Evolutionary conservation across 179 eudicot species (phyloP).

Genomic region (Carnegiea gigantea): DNA sequence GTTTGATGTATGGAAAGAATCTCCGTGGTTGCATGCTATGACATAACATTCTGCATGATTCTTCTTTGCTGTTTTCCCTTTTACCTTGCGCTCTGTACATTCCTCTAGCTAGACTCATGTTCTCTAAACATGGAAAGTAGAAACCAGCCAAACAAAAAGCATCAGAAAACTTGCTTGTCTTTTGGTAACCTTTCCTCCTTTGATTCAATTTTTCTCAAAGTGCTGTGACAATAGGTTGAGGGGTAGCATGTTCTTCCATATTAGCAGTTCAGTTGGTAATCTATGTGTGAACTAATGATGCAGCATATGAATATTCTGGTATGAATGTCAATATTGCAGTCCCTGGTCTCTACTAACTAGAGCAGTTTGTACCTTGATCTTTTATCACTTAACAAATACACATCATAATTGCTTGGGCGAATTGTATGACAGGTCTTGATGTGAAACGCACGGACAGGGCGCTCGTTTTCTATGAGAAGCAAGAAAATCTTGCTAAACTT

Average conservation of each 20-base stretch:
- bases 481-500: slow-evolving; percentile 80
- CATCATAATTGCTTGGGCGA: slow-evolving; percentile 15
- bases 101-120: not conserved
- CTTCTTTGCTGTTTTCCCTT: not conserved
- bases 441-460: slow-evolving; percentile 96
- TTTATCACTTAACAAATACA: no score
- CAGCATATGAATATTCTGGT: not conserved
- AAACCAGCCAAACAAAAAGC: not conserved
- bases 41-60: not conserved
- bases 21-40: not conserved
- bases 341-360: no score
- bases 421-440: slow-evolving; percentile 71
- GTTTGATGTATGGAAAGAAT: not conserved
- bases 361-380: no score
- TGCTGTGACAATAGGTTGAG: no score
- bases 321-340: no score
- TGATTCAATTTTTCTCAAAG: not conserved
- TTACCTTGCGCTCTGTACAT: not conserved
- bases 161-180: not conserved
- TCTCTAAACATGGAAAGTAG: not conserved
- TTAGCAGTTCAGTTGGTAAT: not conserved
- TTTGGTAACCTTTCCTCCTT: not conserved
- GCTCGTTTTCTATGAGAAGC: slow-evolving; percentile 79
- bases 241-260: not conserved
- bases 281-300: not conserved